Evolutionary conservation across 768 basidiomycete species (phyloP), one percentile per base, ranked within the genome.

Genomic region (Leucosporidium creatinivorum): DNA sequence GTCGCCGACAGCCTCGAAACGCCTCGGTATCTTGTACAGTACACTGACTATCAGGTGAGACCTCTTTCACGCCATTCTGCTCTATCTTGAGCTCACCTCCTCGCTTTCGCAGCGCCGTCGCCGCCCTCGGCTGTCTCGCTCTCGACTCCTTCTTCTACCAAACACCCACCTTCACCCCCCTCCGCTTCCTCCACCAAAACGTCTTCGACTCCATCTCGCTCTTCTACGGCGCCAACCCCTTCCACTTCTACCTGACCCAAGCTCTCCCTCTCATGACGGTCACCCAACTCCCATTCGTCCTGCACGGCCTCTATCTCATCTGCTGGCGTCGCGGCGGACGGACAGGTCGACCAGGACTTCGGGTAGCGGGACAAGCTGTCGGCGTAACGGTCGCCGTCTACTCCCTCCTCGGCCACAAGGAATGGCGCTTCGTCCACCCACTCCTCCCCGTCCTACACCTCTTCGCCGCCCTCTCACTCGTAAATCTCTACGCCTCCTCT

Each of bases 401-500:
- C 76, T 97, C 94, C 12, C 68, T 88, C 4, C 82, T 89, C 2
- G 87, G 88, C 1, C 96, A 99, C 80, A 98, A 98, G 75, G 96
- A 99, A 81, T 97, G 93, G 92, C 83, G 96, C 12, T 98, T 99
- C 80, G 80, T 98, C 10, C 93, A 97, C 71, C 93, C 94, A 0
- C 77, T 97, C 25, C 81, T 98, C 5, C 93, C 96, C 1, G 78
- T 91, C 36, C 79, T 94, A 50, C 87, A 96, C 73, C 72, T 93
- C 26, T 82, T 96, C 67, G 88, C 89, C 17, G 82, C 91, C 0
- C 85, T 85, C 69, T 85, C 89, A 2, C 78, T 94, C 7, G 81
- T 85, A 47, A 23, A 85, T 63, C 72, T 61, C 21, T 44, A 8
- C 39, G 3, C 31, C 50, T 19, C 50, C 82, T 3, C 81, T 79